phyloP scores from a whole-genome alignment of 169 alveolate genomes.

The Babesia bigemina region DNA sequence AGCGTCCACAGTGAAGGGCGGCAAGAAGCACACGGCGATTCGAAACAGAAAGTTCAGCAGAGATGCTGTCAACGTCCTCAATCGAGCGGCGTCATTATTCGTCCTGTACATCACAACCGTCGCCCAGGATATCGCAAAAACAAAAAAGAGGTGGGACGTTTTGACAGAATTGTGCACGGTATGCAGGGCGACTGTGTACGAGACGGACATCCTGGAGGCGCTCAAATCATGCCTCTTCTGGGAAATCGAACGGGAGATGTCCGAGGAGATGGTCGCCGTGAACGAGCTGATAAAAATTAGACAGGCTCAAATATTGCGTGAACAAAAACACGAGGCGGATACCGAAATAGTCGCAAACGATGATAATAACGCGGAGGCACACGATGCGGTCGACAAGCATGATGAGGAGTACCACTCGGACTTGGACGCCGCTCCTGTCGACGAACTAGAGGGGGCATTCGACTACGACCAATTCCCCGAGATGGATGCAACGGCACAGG shows the following conservation, averaged over 20 bases:
- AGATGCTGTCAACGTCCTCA: conserved; percentile 56
- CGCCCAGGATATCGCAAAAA: conserved; percentile 56
- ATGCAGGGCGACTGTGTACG: conserved; percentile 53
- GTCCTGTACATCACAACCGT: conserved; percentile 60
- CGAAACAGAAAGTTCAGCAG: conserved; percentile 43
- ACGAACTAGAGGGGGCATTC: conserved; percentile 64
- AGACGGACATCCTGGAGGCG: conserved; percentile 60
- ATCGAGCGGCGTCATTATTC: conserved; percentile 64
- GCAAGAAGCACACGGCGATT: conserved; percentile 24
- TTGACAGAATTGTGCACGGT: not conserved
- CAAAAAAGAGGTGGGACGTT: conserved; percentile 46
- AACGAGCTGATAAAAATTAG: conserved; percentile 18
- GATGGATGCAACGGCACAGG: conserved; percentile 51
- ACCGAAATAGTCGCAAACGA: conserved; percentile 10
- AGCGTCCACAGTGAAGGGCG: not conserved
- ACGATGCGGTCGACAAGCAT: conserved; percentile 62
- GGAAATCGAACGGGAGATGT: conserved; percentile 57
- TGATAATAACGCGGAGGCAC: conserved; percentile 30
- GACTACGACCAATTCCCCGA: conserved; percentile 72
- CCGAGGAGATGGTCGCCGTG: conserved; percentile 6
- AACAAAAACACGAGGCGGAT: conserved; percentile 11
- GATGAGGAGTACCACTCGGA: conserved; percentile 66
- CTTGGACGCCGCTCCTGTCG: conserved; percentile 71
- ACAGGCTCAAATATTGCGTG: conserved; percentile 5
- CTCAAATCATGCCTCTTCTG: conserved; percentile 43